Conservation (phyloP, 1,284 basidiomycete genomes). For the Chiua sp. region DNA sequence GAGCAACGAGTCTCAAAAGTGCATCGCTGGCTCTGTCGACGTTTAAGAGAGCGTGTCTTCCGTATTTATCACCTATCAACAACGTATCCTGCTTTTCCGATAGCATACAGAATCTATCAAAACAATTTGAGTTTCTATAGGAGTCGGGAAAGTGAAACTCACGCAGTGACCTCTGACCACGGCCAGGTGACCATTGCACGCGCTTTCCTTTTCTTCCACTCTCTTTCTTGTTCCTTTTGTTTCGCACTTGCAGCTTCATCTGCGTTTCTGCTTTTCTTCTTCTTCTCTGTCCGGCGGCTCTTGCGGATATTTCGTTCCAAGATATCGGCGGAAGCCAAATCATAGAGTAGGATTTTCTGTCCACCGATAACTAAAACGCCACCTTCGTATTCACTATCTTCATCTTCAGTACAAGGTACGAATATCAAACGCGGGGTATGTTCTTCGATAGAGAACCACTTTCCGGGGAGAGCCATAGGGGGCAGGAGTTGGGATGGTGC, state of each 20-base stretch:
- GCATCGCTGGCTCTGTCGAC: conserved; percentile 48
- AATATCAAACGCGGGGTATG: conserved; percentile 32
- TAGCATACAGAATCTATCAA: conserved; percentile 54
- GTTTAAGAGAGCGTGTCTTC: conserved; percentile 70
- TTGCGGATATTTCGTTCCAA: conserved; percentile 60
- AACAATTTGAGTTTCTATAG: not conserved
- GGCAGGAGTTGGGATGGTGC: conserved; percentile 54
- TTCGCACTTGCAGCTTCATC: conserved; percentile 48
- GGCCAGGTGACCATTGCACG: conserved; percentile 68
- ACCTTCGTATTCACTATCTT: conserved; percentile 49
- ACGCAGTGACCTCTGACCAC: conserved; percentile 71
- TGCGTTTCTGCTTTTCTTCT: conserved; percentile 49
- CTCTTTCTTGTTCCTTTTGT: conserved; percentile 61
- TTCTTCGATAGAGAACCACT: conserved; percentile 35
- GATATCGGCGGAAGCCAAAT: conserved; percentile 50
- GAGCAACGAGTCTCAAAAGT: conserved; percentile 63
- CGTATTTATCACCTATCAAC: conserved; percentile 81
- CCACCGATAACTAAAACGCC: conserved; percentile 78
- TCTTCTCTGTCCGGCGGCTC: conserved; percentile 53
- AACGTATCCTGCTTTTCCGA: conserved; percentile 53
- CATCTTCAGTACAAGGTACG: conserved; percentile 28
- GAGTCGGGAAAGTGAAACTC: conserved; percentile 29
- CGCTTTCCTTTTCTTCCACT: conserved; percentile 57
- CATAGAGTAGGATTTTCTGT: conserved; percentile 62
- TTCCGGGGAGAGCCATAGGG: conserved; percentile 47